Evolutionary conservation across 192 early-diverging fungal species (phyloP).

Genomic region (Podila minutissima): DNA sequence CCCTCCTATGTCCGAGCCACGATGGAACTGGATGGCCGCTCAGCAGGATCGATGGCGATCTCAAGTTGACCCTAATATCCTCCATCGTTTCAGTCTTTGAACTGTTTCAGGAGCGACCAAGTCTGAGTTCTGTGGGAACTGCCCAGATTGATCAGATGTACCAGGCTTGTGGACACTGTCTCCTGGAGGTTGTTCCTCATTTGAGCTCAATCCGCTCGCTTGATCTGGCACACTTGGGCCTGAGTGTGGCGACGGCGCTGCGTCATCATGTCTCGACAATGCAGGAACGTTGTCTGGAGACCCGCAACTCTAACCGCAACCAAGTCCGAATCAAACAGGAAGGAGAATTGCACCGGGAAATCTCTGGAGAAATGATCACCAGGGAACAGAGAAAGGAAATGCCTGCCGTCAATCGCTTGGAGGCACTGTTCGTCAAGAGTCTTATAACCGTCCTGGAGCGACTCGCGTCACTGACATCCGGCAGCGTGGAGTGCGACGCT

Average conservation of each 20-base stretch:
- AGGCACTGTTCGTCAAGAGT: slow-evolving; percentile 18
- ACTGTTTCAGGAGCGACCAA: slow-evolving; percentile 4
- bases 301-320: neutral
- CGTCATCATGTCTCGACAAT: slow-evolving; percentile 31
- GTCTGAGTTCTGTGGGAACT: neutral
- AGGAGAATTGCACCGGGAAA: neutral
- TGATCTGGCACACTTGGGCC: neutral
- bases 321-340: slow-evolving; percentile 5
- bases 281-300: slow-evolving; percentile 23
- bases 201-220: neutral
- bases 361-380: neutral
- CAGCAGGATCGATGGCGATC: slow-evolving; percentile 15
- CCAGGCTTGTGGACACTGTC: slow-evolving; percentile 28
- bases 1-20: slow-evolving; percentile 11
- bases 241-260: slow-evolving; percentile 12
- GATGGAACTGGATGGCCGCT: slow-evolving; percentile 5
- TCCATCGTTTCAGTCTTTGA: slow-evolving; percentile 6
- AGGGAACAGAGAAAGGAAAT: slow-evolving; percentile 24
- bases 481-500: neutral
- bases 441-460: slow-evolving; percentile 5
- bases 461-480: neutral
- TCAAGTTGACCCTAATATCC: slow-evolving; percentile 1
- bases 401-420: slow-evolving; percentile 12
- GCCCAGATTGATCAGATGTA: slow-evolving; percentile 19
- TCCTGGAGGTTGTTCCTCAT: slow-evolving; percentile 5